Evolutionary conservation across 2,329 filamentous ascomycete species (phyloP).

Genomic region (Neonectria neomacrospora): DNA sequence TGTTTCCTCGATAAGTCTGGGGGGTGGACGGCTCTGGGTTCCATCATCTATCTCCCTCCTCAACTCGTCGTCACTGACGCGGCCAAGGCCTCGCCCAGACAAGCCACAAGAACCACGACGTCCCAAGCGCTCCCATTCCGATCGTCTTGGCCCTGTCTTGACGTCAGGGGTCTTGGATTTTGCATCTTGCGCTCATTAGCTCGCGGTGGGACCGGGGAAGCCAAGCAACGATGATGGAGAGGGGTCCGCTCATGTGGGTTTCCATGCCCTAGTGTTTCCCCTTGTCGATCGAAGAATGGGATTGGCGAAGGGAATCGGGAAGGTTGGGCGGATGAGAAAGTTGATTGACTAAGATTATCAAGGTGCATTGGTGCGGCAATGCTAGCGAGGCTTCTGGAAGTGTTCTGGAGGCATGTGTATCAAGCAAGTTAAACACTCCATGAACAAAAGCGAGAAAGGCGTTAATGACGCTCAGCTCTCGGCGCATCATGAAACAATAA

Average conservation of each 20-base stretch:
- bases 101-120: neutral
- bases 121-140: neutral
- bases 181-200: neutral
- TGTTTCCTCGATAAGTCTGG: no score
- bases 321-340: neutral
- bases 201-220: neutral
- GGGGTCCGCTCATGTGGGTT: conserved; percentile 11
- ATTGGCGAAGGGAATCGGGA: neutral
- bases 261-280: conserved; percentile 12
- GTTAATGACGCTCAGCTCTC: neutral
- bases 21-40: no score
- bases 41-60: no score
- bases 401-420: neutral
- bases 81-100: neutral
- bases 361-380: neutral
- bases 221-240: conserved; percentile 9
- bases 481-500: neutral
- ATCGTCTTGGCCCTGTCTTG: neutral
- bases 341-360: neutral
- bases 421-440: no score
- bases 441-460: neutral
- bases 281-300: neutral
- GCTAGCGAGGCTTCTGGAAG: neutral
- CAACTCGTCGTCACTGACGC: no score
- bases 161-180: conserved; percentile 6